Evolutionary conservation across 2,329 filamentous ascomycete genomes (phyloP).

Genomic region (Fusarium continuum): DNA sequence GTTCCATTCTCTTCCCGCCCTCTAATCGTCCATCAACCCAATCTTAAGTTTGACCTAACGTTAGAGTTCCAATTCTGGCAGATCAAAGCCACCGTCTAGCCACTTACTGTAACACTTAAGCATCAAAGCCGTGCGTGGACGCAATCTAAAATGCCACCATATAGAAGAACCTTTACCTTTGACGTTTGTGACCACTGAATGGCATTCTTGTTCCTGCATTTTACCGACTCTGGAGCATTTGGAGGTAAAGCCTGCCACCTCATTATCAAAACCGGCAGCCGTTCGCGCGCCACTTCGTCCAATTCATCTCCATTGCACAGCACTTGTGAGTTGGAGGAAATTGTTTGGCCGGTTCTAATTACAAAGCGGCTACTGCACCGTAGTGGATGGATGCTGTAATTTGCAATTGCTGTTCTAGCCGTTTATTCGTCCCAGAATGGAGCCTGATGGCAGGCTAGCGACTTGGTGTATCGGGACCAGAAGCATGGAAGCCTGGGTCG

Average conservation of each 20-base stretch:
- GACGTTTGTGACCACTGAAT: neutral
- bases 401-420: slow-evolving; percentile 16
- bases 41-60: slow-evolving; percentile 2
- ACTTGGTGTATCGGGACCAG: slow-evolving; percentile 2
- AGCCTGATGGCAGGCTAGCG: slow-evolving; percentile 10
- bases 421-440: slow-evolving; percentile 1
- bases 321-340: slow-evolving; percentile 12
- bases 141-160: too few relatives aligned
- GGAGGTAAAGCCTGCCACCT: neutral
- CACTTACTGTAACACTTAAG: too few relatives aligned
- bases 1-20: neutral
- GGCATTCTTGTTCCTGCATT: neutral
- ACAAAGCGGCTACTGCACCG: slow-evolving; percentile 1
- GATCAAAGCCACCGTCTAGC: slow-evolving; percentile 20
- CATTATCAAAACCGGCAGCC: neutral
- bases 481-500: slow-evolving; percentile 19
- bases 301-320: neutral
- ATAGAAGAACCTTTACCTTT: too few relatives aligned
- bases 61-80: slow-evolving; percentile 19
- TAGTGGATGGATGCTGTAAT: slow-evolving; percentile 17
- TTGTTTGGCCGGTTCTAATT: slow-evolving; percentile 17
- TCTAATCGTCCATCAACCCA: neutral
- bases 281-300: neutral
- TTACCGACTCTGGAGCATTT: neutral
- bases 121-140: slow-evolving; percentile 12